Evolutionary conservation across 495 filamentous ascomycete species (phyloP), one percentile per base, ranked within the genome.

Genomic region (Entonaema liquescens): DNA sequence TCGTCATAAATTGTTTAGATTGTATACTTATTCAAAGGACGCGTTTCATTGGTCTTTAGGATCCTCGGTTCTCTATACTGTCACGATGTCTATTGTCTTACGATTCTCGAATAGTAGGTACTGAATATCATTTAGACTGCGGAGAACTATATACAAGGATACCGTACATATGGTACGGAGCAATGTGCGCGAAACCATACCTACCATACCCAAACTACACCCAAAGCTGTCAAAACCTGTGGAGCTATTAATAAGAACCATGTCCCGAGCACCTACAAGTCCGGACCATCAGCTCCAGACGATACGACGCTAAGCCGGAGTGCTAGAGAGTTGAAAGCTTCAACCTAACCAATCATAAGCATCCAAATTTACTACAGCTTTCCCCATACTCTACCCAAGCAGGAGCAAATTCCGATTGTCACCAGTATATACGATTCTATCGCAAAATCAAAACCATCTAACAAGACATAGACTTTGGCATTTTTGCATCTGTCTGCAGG

Each of bases 271-370:
- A 55, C n/a, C 56, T 38, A 66, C 60, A 65, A 50, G 36, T n/a
- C 60, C 70, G 70, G 70, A 72, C 70, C 70, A 72, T 64, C 40
- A 65, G 31, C 70, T 72, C 70, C 70, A 72, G 64, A 29, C 40
- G 25, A 72, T 72, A 60, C 38, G 62, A 72, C 70, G 55, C 60
- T 72, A 72, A 15, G n/a, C 70, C 47, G 28, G 49, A 68, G 49
- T 58, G 36, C 28, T 64, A 47, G 13, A 29, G 19, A 3, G 17
- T 35, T 26, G 62, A 54, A 52, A 23, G 38, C 67, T 55, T 19
- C 21, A 60, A 1, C 8, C 15, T 44, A 28, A 26, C 61, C 60
- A 72, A 72, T 68, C 23, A 50, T 33, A 23, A 17, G 5, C 28
- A 15, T 38, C 31, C 19, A 25, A 36, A 50, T 29, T 21, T 1